Evolutionary conservation across 257 asterid species (phyloP).

Genomic region (Orobanche coerulescens): DNA sequence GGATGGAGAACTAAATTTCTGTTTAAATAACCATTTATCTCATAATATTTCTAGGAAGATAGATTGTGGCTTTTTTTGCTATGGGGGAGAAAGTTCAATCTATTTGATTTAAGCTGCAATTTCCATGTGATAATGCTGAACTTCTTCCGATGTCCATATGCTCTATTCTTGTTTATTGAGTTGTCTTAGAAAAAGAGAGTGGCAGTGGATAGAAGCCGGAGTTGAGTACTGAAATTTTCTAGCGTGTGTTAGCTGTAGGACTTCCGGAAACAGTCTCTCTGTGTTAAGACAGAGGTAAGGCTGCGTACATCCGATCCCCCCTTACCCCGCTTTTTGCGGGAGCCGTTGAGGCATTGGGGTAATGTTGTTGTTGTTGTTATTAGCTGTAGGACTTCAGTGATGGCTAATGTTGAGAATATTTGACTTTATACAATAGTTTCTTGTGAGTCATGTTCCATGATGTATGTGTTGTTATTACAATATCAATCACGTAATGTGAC

Average conservation of each 20-base stretch:
- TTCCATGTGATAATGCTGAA: neutral
- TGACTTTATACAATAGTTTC: neutral
- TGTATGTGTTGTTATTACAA: too few relatives aligned
- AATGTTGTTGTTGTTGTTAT: too few relatives aligned
- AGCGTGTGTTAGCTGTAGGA: too few relatives aligned
- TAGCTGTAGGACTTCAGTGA: neutral
- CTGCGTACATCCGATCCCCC: too few relatives aligned
- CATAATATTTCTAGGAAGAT: neutral
- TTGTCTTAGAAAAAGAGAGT: neutral
- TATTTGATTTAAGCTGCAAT: neutral
- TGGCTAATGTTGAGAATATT: slow-evolving; percentile 2
- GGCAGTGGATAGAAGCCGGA: too few relatives aligned
- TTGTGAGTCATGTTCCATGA: too few relatives aligned
- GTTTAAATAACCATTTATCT: neutral
- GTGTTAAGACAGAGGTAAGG: too few relatives aligned
- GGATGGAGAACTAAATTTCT: neutral
- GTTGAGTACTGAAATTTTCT: too few relatives aligned
- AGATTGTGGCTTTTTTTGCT: neutral
- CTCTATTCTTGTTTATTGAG: neutral
- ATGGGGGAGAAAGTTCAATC: neutral
- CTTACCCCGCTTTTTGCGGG: too few relatives aligned
- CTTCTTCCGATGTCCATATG: neutral
- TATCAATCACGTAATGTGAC: too few relatives aligned
- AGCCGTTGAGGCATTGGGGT: too few relatives aligned
- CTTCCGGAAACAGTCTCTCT: too few relatives aligned